Base-by-base conservation (phyloP, 768 basidiomycete genomes). In the Mycena latifolia region DNA sequence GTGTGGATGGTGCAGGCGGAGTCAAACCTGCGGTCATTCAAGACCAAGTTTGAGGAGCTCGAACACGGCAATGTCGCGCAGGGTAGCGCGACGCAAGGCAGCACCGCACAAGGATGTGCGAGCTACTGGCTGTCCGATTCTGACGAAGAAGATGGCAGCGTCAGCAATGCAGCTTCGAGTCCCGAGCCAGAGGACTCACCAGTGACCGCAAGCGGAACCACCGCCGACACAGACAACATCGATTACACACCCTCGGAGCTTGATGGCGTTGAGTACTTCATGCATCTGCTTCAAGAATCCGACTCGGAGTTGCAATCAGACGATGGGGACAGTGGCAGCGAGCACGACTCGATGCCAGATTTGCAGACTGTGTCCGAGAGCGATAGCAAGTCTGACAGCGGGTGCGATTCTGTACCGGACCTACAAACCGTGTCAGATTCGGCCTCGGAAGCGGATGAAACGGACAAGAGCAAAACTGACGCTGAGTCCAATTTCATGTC, bases 1-100 rank as follows among this genome's bases (percentile, higher is more conserved):
- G 65, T 67, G 15, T 67, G 65, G 65, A 67, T 67, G 65, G 65
- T 50, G 24, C 55, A 57, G 65, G 65, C 43, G 1, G 65, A 67
- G 3, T 3, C 35, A 18, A 61, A 61, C 29, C 37, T 57, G 47
- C 6, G 31, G 47, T 20, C 10, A 18, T 61, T 61, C 47, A 3
- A 52, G 33, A 14, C 15, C 35, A 22, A 28, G 65, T 43, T 20
- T 51, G 18, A 14, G 60, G 31, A 8, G 33, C 33, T 35, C 33
- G n/a, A n/a, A n/a, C n/a, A n/a, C n/a, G 33, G 33, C 33, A 14
- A 35, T 35, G 33, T 35, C 33, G 33, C 33, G 33, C 33, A 35
- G 14, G 33, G 33, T 35, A 35, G 33, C 33, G 33, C 33, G 33
- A 35, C 14, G 37, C 43, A 33, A 35, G 54, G 39, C 33, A 33